phyloP scores from a whole-genome alignment of 768 basidiomycete species.

The Mycena venus region DNA sequence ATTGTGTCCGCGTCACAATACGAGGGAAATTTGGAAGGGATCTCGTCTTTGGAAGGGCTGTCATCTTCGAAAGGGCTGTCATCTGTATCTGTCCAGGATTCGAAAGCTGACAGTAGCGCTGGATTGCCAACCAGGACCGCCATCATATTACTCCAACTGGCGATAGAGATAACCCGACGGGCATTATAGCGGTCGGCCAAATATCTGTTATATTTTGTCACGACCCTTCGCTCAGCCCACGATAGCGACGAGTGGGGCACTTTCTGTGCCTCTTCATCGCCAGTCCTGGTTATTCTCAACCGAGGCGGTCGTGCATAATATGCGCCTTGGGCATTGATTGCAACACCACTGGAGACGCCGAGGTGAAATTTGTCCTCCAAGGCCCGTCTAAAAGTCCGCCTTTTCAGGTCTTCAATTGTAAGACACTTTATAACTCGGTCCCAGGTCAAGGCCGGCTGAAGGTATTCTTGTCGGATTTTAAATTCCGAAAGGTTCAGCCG shows the following conservation, averaged over 20 bases:
- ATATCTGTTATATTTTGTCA: background rate
- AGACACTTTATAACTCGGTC: background rate
- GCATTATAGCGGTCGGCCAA: background rate
- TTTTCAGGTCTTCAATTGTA: background rate
- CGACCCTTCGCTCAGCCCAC: background rate
- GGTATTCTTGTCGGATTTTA: background rate
- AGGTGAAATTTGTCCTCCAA: background rate
- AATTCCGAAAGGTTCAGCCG: background rate
- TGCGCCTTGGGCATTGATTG: background rate
- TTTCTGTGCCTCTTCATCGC: background rate
- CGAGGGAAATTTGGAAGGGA: background rate
- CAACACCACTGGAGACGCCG: background rate
- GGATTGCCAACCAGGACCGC: background rate
- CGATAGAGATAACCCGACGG: background rate
- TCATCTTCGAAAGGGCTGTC: background rate
- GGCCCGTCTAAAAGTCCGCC: background rate
- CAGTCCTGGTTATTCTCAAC: background rate
- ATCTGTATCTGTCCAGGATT: background rate
- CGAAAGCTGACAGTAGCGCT: background rate
- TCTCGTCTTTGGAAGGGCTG: too few species aligned
- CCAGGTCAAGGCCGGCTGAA: background rate
- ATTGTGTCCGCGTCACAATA: constrained; percentile 7
- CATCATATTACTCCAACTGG: background rate
- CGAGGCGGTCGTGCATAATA: background rate
- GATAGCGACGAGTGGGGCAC: background rate